phyloP scores from a whole-genome alignment of 2,329 filamentous ascomycete species.

The Periconia macrospinosa region DNA sequence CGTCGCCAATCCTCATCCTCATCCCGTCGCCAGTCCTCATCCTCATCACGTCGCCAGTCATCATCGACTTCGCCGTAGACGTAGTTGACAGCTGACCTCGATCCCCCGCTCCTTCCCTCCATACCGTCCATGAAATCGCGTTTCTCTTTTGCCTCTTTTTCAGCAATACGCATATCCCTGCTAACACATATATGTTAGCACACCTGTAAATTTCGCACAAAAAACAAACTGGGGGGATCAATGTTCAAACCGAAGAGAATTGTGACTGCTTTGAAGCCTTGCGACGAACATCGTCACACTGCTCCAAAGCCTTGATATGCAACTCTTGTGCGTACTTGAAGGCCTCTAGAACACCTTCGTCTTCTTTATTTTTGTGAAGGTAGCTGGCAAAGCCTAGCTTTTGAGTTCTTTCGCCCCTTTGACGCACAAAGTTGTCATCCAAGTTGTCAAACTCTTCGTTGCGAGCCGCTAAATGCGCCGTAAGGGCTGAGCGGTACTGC shows the following conservation, averaged over 20 bases:
- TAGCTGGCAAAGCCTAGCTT: conserved; percentile 62
- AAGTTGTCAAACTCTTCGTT: conserved; percentile 50
- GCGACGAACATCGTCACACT: conserved; percentile 36
- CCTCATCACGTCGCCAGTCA: too few species aligned
- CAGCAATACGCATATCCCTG: neutral
- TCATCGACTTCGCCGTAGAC: too few species aligned
- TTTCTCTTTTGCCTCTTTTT: too few species aligned
- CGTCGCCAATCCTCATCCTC: too few species aligned
- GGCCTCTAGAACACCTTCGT: conserved; percentile 62
- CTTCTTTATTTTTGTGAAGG: conserved; percentile 62
- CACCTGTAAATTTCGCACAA: neutral
- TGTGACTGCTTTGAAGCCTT: conserved; percentile 26
- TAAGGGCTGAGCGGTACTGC: conserved; percentile 57
- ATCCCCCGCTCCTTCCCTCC: too few species aligned
- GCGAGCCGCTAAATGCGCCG: conserved; percentile 58
- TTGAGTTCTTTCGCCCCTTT: conserved; percentile 51
- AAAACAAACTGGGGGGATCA: neutral
- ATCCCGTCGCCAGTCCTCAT: too few species aligned
- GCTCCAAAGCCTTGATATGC: conserved; percentile 59
- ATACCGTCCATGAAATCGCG: too few species aligned
- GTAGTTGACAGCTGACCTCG: too few species aligned
- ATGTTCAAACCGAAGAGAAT: conserved; percentile 1
- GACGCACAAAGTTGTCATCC: conserved; percentile 53
- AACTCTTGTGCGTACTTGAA: conserved; percentile 64
- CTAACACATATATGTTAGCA: neutral